Base-by-base conservation (phyloP, 2,329 filamentous ascomycete genomes). In the Claviceps sorghi region DNA sequence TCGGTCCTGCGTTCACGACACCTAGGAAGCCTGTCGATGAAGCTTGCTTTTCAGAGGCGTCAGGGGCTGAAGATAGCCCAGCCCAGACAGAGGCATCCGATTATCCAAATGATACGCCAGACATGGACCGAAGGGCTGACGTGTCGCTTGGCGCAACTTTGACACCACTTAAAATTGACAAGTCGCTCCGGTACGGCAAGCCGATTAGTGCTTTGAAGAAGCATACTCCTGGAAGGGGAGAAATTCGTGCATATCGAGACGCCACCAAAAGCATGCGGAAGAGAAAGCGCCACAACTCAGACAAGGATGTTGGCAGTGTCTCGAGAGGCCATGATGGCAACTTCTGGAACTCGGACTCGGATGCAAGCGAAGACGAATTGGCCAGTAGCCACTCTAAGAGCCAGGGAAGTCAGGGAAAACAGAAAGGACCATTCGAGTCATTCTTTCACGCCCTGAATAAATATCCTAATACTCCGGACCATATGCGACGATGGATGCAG, bases 1-100 rank as follows among this genome's bases (percentile, higher is more conserved):
- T n/a, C n/a, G n/a, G n/a, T n/a, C n/a, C 80, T 1, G 75, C 79
- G 2, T 84, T 84, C 57, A 82, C 76, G 2, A 84, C 80, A 0
- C 80, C 80, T 0, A 75, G 80, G 48, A 78, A 75, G 53, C 73
- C 76, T 0, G 69, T 77, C 54, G 78, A 82, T 38, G 71, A 77
- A 36, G 67, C 73, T 17, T 61, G 70, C 2, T 65, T 77, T 48
- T 79, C 78, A 3, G 79, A 82, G 59, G 67, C 69, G 42, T 82
- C 78, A 3, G 74, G 74, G 30, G 72, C 74, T 44, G 80, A 84
- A 55, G 76, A 78, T 19, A 83, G 80, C 56, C 80, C 80, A 19
- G 77, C 75, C 29, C 66, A 69, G 60, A 80, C 77, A 45, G 80
- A 83, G 58, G 69, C 63, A 42, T 81, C 79, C 0, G 78, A 79